Evolutionary conservation across 2,329 filamentous ascomycete species (phyloP), one percentile per base, ranked within the genome.

Genomic region (Fusarium sp.): DNA sequence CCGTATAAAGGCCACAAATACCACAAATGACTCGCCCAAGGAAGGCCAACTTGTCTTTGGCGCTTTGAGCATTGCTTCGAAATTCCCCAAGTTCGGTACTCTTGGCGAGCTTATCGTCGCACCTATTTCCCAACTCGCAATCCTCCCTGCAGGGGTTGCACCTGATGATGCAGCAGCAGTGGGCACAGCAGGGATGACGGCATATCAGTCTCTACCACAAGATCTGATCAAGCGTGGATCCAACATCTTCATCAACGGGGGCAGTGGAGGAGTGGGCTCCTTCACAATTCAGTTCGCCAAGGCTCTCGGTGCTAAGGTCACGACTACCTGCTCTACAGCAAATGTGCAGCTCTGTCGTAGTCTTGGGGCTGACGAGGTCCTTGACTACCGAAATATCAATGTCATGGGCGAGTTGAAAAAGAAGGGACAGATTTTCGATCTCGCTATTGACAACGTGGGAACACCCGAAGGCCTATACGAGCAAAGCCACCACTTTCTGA

Each of bases 211-310:
- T 27, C 25, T 27, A 27, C 25, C 25, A 27, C 25, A 27, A 27
- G 25, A 27, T 27, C 25, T 27, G 9, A 27, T 71, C 1, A 52
- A 56, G 2, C 23, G 23, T 1, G 68, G 44, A 0, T 45, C 50
- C 0, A 70, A 23, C 10, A 60, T 68, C 0, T 46, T 68, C 1
- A 57, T 71, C 3, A 71, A 71, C 6, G 69, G 69, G 3, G 68
- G 68, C 0, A 71, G 69, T 2, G 69, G 69, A 3, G 69, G 69
- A 0, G 68, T 63, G 11, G 68, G 69, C 6, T 20, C 50, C 4
- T 71, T 71, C 22, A 69, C 68, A 0, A 57, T 70, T 0, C 68
- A 71, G 9, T 43, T 68, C 3, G 69, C 68, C 0, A 71, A 70
- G 9, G 55, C 53, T 3, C 1, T 71, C 0, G 69, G 66, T 4